Evolutionary conservation across 805 yeast species (phyloP), one percentile per base, ranked within the genome.

Genomic region (Candida gorgasii): DNA sequence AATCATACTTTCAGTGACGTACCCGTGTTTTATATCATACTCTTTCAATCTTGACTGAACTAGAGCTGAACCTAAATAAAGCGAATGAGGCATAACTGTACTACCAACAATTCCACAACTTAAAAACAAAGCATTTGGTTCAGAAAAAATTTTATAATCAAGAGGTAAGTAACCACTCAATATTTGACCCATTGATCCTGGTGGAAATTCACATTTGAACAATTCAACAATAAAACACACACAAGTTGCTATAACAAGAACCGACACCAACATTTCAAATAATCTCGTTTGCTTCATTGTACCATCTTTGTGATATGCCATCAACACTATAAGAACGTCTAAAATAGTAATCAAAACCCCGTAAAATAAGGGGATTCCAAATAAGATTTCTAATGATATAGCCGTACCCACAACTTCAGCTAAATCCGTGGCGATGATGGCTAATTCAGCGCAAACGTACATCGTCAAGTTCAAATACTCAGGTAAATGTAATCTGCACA

Each of bases 381-480:
- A 80, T 32, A 93, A 66, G 43, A 92, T 88, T 53, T 93, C 89
- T 44, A 92, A 73, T 0, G 98, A 84, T 44, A 92, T 89, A 3
- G 98, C 97, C 3, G 97, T 88, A n/a, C 99, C 99, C 18, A 93
- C 92, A 26, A 92, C 96, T 60, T 92, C 98, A 1, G 99, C 97
- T 50, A 93, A 76, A 65, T 92, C 99, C 0, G 98, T 92, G 2
- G 97, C 97, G 32, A 92, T 82, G 45, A 92, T 92, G 15, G 98
- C 95, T 14, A 84, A 66, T 57, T 92, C 98, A 0, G 97, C 95
- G 47, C 90, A 73, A 2, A 82, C 59, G 60, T 92, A 90, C 17
- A 89, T 65, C 22, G 75, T 54, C 30, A 83, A 52, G 55, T 85
- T 86, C 23, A 86, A 54, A 46, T 73, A 74, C 42, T 65, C 70